Percentiles rank a stretch among this genome's conserved stretches.
Conservation (phyloP, 2,329 filamentous ascomycete species). For the Domatiomyces globalis region DNA sequence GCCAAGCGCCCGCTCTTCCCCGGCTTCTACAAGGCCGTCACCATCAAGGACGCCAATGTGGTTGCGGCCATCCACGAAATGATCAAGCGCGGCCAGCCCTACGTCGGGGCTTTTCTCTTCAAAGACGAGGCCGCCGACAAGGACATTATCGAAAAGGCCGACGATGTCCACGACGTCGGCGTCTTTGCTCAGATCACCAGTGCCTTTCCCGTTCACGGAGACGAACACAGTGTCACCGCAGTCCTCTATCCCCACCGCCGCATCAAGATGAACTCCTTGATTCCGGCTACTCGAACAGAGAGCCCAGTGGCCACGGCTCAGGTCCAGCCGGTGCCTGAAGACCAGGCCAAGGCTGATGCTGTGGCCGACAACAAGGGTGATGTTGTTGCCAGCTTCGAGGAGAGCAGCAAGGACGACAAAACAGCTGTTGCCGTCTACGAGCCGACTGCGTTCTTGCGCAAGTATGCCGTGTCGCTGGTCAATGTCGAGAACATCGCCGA, state of each 20-base stretch:
- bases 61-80: constrained; percentile 87
- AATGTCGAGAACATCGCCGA: constrained; percentile 89
- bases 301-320: constrained; percentile 22
- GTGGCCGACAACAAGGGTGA: constrained; percentile 68
- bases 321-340: constrained; percentile 24
- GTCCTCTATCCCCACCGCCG: constrained; percentile 92
- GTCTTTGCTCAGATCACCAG: constrained; percentile 98
- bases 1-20: constrained; percentile 87
- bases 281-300: constrained; percentile 45
- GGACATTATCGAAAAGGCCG: constrained; percentile 77
- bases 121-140: constrained; percentile 91
- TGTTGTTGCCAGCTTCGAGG: constrained; percentile 93
- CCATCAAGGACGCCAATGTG: constrained; percentile 83
- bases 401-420: constrained; percentile 47
- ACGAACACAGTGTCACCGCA: constrained; percentile 72
- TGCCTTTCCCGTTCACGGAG: constrained; percentile 78
- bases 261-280: constrained; percentile 73
- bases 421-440: constrained; percentile 54
- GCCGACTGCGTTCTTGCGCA: constrained; percentile 78
- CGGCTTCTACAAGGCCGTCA: constrained; percentile 97
- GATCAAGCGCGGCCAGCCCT: constrained; percentile 91
- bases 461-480: constrained; percentile 83
- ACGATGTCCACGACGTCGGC: constrained; percentile 89
- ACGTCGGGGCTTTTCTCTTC: constrained; percentile 91
- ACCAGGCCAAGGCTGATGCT: constrained; percentile 32